Conservation (phyloP, 345 rosid genomes). For the Excoecaria cochinchinensis region DNA sequence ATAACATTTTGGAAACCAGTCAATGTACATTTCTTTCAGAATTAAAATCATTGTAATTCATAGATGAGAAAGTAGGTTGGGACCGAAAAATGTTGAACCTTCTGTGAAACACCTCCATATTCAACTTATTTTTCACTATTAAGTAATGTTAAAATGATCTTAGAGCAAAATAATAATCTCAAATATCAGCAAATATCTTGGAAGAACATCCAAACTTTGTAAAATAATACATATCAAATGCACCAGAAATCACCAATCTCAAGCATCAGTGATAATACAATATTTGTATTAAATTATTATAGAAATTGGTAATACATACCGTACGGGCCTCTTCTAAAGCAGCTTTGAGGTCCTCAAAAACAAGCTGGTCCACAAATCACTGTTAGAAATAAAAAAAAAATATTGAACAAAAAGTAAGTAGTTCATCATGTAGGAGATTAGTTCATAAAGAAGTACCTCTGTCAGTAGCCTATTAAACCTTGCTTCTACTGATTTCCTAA, state of each 20-base stretch:
- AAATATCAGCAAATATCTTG: neutral
- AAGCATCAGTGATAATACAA: neutral
- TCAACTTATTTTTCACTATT: neutral
- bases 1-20: neutral
- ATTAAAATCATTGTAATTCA: neutral
- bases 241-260: conserved; percentile 8
- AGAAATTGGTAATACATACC: conserved; percentile 44
- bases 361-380: conserved; percentile 59
- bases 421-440: neutral
- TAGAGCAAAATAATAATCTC: neutral
- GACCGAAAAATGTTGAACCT: neutral
- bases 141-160: neutral
- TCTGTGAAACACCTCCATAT: neutral
- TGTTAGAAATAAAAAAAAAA: conserved; percentile 24
- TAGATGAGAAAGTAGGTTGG: neutral
- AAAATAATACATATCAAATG: neutral
- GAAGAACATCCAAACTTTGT: neutral
- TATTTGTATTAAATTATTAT: neutral
- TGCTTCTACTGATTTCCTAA: conserved; percentile 81
- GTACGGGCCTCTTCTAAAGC: conserved; percentile 93
- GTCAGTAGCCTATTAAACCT: conserved; percentile 82
- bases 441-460: conserved; percentile 41
- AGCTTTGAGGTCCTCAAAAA: conserved; percentile 83
- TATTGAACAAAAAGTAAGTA: conserved; percentile 20
- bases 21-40: neutral